These are phyloP conservation scores for Arthrinium puccinioides DNA, from an alignment of 2,329 filamentous ascomycete genomes.

Conservation along the genomic window DNA sequence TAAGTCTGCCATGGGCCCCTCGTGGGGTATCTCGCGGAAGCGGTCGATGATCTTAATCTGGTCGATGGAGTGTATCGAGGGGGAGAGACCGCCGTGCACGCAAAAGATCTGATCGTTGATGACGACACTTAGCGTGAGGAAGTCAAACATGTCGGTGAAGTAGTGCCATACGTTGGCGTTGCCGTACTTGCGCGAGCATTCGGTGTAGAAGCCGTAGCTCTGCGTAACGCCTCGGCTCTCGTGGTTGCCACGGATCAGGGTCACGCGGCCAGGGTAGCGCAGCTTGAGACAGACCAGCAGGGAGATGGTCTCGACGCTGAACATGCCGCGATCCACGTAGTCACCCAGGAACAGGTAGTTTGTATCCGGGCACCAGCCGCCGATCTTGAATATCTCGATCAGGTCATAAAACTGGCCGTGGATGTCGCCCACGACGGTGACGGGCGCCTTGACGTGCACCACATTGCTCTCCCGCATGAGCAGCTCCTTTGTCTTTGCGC, in stretches of 20 bases:
- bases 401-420: conserved; percentile 99
- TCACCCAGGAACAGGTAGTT: conserved; percentile 99
- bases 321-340: conserved; percentile 97
- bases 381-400: conserved; percentile 98
- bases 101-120: conserved; percentile 99
- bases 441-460: conserved; percentile 89
- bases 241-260: conserved; percentile 95
- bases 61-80: conserved; percentile 94
- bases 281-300: conserved; percentile 95
- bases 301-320: conserved; percentile 97
- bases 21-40: conserved; percentile 96
- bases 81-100: conserved; percentile 84
- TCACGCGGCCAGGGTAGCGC: conserved; percentile 90
- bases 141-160: conserved; percentile 99
- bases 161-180: conserved; percentile 99
- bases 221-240: conserved; percentile 96
- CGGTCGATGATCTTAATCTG: conserved; percentile 99
- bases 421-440: conserved; percentile 97
- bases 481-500: conserved; percentile 96
- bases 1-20: conserved; percentile 98
- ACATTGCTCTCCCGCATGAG: conserved; percentile 99
- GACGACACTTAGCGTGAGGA: conserved; percentile 89
- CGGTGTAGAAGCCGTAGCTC: conserved; percentile 98
- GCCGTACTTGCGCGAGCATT: conserved; percentile 95
- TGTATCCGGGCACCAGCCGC: conserved; percentile 92